phyloP scores from a whole-genome alignment of 1,284 basidiomycete species.

The Apiotrichum gracile region DNA sequence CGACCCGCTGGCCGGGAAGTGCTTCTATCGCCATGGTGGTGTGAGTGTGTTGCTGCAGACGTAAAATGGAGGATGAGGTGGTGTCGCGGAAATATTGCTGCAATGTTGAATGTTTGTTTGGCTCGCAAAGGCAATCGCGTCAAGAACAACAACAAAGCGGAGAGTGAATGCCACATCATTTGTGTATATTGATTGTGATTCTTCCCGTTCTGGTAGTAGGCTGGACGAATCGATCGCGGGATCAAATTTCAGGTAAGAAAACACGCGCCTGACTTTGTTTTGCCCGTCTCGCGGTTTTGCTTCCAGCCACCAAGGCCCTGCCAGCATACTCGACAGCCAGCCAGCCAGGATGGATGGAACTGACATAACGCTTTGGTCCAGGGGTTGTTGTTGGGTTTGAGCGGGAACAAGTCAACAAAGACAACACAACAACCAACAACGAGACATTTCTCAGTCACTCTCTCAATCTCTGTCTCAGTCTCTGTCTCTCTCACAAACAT shows the following conservation, averaged over 20 bases:
- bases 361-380: not conserved
- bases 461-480: too few species aligned
- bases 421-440: too few species aligned
- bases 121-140: not conserved
- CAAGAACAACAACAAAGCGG: not conserved
- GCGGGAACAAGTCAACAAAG: too few species aligned
- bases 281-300: too few species aligned
- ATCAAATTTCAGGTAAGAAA: not conserved
- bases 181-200: not conserved
- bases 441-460: too few species aligned
- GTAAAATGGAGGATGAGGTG: not conserved
- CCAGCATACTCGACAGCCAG: too few species aligned
- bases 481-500: not conserved
- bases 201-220: too few species aligned
- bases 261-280: not conserved
- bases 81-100: not conserved
- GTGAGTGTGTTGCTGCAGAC: not conserved
- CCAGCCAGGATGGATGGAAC: too few species aligned
- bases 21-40: conserved; percentile 17
- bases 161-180: not conserved
- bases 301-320: not conserved
- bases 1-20: conserved; percentile 17
- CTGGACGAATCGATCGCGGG: too few species aligned
- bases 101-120: conserved; percentile 9
- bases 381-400: too few species aligned